phyloP scores from a whole-genome alignment of 805 yeast genomes.

The Cyberlindnera mrakii region DNA sequence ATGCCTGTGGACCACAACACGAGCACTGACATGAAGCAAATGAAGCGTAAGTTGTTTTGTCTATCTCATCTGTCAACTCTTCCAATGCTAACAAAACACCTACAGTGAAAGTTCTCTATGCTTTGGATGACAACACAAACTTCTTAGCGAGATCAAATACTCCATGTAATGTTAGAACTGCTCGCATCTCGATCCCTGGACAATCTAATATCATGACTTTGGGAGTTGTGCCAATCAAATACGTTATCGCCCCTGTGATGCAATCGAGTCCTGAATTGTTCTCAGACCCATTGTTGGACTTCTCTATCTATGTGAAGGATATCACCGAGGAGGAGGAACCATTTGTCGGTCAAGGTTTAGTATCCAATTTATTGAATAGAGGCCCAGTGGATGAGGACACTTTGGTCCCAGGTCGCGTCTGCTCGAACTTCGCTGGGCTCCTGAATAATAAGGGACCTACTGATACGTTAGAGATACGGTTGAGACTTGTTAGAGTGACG shows the following conservation, averaged over 20 bases:
- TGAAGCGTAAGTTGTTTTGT: slow-evolving; percentile 18
- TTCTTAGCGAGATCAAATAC: slow-evolving; percentile 35
- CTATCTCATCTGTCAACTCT: no score
- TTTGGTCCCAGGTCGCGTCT: slow-evolving; percentile 50
- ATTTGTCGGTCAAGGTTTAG: slow-evolving; percentile 40
- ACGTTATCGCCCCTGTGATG: slow-evolving; percentile 38
- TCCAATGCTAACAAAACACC: neutral
- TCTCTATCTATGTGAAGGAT: slow-evolving; percentile 42
- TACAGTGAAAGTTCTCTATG: slow-evolving; percentile 33
- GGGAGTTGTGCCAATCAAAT: slow-evolving; percentile 37
- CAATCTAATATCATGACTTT: slow-evolving; percentile 36
- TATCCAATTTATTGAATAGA: slow-evolving; percentile 26
- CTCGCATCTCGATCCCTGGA: slow-evolving; percentile 37
- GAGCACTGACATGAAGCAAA: slow-evolving; percentile 13
- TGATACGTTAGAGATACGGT: slow-evolving; percentile 51
- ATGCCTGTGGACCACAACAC: slow-evolving; percentile 20
- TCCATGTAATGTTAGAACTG: slow-evolving; percentile 33
- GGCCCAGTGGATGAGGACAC: slow-evolving; percentile 20
- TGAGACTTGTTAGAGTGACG: slow-evolving; percentile 33
- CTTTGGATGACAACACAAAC: slow-evolving; percentile 36
- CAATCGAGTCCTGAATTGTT: slow-evolving; percentile 44
- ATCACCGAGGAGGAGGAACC: slow-evolving; percentile 48
- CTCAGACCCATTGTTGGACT: slow-evolving; percentile 31
- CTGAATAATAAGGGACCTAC: slow-evolving; percentile 29
- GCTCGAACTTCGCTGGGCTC: slow-evolving; percentile 49